Evolutionary conservation across 2,329 filamentous ascomycete species (phyloP), one percentile per base, ranked within the genome.

Genomic region (Sclerotinia spermophila): DNA sequence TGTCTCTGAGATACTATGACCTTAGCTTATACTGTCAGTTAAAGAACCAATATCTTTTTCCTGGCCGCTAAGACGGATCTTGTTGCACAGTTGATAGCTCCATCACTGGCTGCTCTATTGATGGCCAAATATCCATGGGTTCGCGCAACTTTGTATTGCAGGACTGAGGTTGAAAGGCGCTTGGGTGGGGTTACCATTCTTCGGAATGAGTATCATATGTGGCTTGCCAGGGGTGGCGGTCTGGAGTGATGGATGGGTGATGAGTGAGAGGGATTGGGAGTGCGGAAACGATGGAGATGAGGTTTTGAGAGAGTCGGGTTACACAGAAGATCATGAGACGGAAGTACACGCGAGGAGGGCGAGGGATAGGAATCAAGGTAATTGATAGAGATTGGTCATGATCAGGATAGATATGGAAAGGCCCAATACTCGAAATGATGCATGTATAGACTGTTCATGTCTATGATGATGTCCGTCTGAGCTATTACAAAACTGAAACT

Each of bases 11-110:
- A 48, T 45, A 48, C 4, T 7, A 33, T 38, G 13, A 27, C 27
- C n/a, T 27, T 27, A 67, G 35, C 66, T 67, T 53, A n/a, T 27
- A 19, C 40, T 68, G 17, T 44, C 40, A 40, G 38, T 51, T n/a
- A 21, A 64, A 82, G 81, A 71, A 77, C 81, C 11, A 76, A 80
- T 24, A 74, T 74, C 42, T 83, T 82, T 71, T 77, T 82, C 69
- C 72, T 77, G 0, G 73, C 79, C 13, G 6, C 75, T 76, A 61
- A 75, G 17, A 73, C 74, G 5, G 77, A 75, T 27, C 73, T 82
- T 58, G 65, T 79, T 0, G 81, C 79, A 4, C 78, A 80, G 30
- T 71, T 83, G 11, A 68, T 82, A 21, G 80, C 79, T 4, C 81
- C 82, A 0, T 76, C 81, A 2, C 44, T 82, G 3, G 77, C 81